Conservation (phyloP, 2,329 filamentous ascomycete genomes). For the Pyricularia pennisetigena region DNA sequence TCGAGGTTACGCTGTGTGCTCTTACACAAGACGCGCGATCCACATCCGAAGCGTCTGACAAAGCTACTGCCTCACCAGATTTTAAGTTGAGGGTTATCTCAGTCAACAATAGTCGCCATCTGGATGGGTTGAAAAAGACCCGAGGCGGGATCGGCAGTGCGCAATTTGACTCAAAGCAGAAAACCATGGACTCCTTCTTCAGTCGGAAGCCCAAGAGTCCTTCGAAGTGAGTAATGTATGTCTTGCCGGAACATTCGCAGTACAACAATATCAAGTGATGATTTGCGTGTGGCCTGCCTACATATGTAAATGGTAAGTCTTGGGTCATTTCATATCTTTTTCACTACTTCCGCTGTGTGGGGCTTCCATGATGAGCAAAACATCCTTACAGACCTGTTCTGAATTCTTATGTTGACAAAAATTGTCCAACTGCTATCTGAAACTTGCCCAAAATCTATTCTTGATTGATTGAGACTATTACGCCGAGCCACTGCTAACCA, state of each 20-base stretch:
- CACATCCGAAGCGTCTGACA: background rate
- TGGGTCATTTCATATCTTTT: background rate
- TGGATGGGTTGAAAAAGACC: conserved; percentile 66
- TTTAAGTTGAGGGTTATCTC: background rate
- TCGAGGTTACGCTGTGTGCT: background rate
- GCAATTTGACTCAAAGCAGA: conserved; percentile 65
- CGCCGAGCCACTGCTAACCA: background rate
- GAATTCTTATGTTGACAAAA: conserved; percentile 60
- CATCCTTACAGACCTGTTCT: conserved; percentile 71
- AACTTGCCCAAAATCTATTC: conserved; percentile 3
- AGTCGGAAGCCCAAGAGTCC: conserved; percentile 9
- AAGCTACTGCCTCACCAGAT: conserved; percentile 1
- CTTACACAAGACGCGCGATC: background rate
- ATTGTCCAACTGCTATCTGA: conserved; percentile 79
- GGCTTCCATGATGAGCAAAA: background rate
- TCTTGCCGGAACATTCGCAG: background rate
- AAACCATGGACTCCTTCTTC: conserved; percentile 70
- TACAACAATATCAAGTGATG: background rate
- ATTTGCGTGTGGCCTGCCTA: background rate
- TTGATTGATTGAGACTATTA: background rate
- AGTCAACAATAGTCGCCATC: conserved; percentile 63
- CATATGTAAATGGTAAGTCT: background rate
- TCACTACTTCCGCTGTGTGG: background rate
- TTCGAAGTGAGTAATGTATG: background rate
- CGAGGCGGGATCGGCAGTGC: conserved; percentile 74